Conservation (phyloP, 2,329 filamentous ascomycete species). For the Aureobasidium leucospermi region DNA sequence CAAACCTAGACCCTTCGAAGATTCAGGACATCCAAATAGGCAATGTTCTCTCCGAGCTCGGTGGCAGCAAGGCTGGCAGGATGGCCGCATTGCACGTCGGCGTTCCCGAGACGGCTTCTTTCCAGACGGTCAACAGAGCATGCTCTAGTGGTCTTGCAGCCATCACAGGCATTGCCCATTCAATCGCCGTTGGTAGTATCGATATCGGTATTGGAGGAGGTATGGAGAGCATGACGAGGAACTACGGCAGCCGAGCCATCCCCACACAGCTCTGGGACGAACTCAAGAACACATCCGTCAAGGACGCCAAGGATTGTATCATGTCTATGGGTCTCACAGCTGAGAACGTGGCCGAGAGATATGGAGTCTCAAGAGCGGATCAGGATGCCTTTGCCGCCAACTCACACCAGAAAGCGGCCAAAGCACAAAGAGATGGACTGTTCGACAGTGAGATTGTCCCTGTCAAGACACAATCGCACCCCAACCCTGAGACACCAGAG, state of each 20-base stretch:
- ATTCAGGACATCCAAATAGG: conserved; percentile 81
- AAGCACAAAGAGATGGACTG: conserved; percentile 59
- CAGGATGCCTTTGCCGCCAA: conserved; percentile 77
- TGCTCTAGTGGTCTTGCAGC: conserved; percentile 73
- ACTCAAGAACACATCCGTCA: conserved; percentile 54
- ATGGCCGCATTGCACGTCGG: conserved; percentile 86
- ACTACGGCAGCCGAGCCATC: conserved; percentile 80
- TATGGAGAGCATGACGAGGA: conserved; percentile 94
- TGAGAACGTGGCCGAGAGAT: conserved; percentile 78
- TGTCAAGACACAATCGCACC: conserved; percentile 64
- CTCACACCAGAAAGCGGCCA: conserved; percentile 65
- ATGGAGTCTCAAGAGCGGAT: conserved; percentile 64
- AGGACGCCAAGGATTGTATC: conserved; percentile 75
- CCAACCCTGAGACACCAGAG: conserved; percentile 48
- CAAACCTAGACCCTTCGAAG: conserved; percentile 59
- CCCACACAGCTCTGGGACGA: conserved; percentile 73
- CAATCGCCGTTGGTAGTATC: conserved; percentile 68
- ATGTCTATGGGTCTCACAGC: conserved; percentile 91
- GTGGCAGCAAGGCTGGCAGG: conserved; percentile 80
- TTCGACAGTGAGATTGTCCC: conserved; percentile 77
- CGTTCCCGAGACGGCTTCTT: conserved; percentile 61
- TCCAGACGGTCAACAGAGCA: conserved; percentile 84
- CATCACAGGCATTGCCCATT: conserved; percentile 65
- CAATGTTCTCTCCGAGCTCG: conserved; percentile 83
- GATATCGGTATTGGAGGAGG: conserved; percentile 73